These are phyloP conservation scores for Colletotrichum scovillei DNA, from an alignment of 2,329 filamentous ascomycete species.

Conservation along the genomic window DNA sequence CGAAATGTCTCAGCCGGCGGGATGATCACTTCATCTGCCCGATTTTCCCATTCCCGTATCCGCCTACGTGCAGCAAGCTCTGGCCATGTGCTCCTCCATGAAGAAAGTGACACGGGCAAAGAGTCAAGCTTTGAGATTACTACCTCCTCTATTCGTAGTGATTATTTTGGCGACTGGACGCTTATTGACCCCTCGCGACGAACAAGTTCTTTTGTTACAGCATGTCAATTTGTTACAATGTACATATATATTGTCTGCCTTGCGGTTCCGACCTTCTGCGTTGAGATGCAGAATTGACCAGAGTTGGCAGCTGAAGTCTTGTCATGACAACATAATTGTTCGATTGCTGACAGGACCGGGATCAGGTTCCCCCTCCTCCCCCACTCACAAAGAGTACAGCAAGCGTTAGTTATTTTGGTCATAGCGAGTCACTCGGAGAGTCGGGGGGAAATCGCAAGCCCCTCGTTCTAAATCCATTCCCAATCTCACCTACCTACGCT, in stretches of 20 bases:
- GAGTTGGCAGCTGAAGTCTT: conserved; percentile 15
- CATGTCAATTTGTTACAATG: background rate
- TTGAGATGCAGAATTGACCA: background rate
- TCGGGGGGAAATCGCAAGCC: background rate
- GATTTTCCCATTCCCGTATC: background rate
- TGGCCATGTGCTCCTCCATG: background rate
- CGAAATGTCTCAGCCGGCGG: background rate
- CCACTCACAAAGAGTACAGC: background rate
- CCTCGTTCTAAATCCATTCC: background rate
- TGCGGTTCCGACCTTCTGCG: background rate
- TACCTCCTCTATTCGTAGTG: conserved; percentile 23
- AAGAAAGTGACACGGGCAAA: conserved; percentile 8
- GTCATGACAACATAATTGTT: background rate
- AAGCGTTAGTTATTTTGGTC: background rate
- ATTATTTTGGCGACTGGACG: background rate
- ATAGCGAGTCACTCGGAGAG: background rate
- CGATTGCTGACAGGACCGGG: background rate
- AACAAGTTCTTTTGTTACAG: background rate
- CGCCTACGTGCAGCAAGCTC: background rate
- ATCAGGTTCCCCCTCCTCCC: background rate
- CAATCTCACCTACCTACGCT: background rate
- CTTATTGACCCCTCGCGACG: background rate
- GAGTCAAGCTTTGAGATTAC: background rate
- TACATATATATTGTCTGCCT: background rate
- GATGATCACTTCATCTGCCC: background rate